Base-by-base conservation (phyloP, 805 yeast genomes). In the Saccharomycopsis malanga region DNA sequence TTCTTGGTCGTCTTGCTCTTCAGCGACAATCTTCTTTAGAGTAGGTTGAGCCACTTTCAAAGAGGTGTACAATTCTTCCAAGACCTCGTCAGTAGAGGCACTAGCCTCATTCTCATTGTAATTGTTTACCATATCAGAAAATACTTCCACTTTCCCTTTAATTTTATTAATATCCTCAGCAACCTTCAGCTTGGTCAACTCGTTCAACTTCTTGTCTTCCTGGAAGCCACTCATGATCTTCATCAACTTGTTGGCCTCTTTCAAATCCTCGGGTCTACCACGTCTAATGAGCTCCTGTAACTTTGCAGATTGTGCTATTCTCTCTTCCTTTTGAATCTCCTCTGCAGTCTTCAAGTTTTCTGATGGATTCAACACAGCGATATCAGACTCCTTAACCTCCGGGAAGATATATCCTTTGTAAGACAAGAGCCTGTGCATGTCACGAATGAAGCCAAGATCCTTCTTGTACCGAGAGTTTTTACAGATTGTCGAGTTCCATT, bases 141-240 rank as follows among this genome's bases (percentile, higher is more conserved):
- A 77, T 38, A 93, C 71, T 54, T 86, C 95, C 12, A 87, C 85
- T 66, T 93, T 93, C 48, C 95, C 76, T 57, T 79, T 81, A 58
- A 93, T 73, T 61, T 85, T 82, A 41, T 84, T 87, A 45, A 93
- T 71, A 59, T 93, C 98, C 54, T 83, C 87, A 29, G 82, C 80
- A 29, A 89, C 83, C 56, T 84, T 79, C 48, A 84, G 86, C 59
- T 79, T 80, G 54, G 87, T 84, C 57, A 81, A 85, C 46, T 78
- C 77, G 52, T 74, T 69, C 17, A 74, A 69, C 10, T 62, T 58
- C 52, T 80, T 77, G 61, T 88, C 96, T 58, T 85, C 87, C 63
- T 85, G 85, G 70, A 87, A 93, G 4, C 99, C 99, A 4, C 98
- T 95, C 96, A 93, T 88, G 56, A 93, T 79, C 63, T 91, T 88